Conservation (phyloP, 75 land plant genomes). For the Adiantum capillusveneris region DNA sequence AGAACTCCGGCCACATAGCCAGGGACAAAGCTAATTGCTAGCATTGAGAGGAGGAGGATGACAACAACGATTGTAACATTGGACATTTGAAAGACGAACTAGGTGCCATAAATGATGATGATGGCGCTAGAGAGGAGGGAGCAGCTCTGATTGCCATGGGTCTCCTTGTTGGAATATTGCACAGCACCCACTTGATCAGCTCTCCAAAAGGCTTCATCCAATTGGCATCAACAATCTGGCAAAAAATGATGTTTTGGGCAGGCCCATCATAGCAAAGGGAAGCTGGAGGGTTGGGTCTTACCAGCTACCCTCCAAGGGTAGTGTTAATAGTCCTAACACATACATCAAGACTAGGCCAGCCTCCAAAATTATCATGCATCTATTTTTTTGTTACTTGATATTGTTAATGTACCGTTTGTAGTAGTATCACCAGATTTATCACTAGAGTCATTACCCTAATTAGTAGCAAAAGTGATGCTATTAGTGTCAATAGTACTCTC, state of each 20-base stretch:
- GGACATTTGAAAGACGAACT: no score
- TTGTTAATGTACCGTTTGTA: no score
- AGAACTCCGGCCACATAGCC: not conserved
- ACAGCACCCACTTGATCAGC: conserved; percentile 6
- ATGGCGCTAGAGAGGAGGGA: not conserved
- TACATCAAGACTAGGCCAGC: not conserved
- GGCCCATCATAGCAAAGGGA: not conserved
- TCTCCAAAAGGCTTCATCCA: conserved; percentile 5
- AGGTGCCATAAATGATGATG: not conserved
- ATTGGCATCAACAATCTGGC: conserved; percentile 1
- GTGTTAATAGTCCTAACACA: not conserved
- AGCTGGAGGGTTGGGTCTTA: not conserved
- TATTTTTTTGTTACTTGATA: no score
- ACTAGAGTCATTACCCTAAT: no score
- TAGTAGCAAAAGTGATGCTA: no score
- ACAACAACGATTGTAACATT: no score
- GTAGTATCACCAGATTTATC: no score
- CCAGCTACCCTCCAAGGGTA: not conserved
- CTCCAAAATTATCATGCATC: no score
- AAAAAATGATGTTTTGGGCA: not conserved
- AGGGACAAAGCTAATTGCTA: not conserved
- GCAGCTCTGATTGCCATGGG: not conserved
- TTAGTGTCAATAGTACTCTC: no score
- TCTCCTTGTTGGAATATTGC: conserved; percentile 3
- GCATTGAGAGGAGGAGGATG: no score